Evolutionary conservation across 2,329 filamentous ascomycete species (phyloP), one percentile per base, ranked within the genome.

Genomic region (Cladosporium austrohemisphaericum): DNA sequence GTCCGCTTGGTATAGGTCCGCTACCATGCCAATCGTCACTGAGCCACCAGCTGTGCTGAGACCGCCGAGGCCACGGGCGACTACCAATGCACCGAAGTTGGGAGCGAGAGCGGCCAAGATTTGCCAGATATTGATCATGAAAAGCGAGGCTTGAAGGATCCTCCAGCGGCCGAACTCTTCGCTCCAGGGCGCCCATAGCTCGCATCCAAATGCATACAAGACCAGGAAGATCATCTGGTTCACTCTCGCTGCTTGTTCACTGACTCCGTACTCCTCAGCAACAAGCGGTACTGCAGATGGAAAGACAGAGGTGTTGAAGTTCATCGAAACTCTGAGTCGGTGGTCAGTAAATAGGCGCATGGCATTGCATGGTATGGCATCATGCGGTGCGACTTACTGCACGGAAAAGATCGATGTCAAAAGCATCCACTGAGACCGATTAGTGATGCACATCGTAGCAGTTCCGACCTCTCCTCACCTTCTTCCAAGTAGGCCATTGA

Each of bases 31-130:
- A 32, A 81, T 60, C 52, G 81, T 80, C 1, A 77, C 78, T 53
- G 73, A 76, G 3, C 86, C 86, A 1, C 84, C 76, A 23, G 55
- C 55, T 1, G 64, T 67, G 5, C 61, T 62, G 16, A 91, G 71
- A 4, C 86, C 87, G 59, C 84, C 79, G 43, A 96, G 76, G 65
- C 95, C 95, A 5, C 91, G 81, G 11, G 78, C 76, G 13, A 94
- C 72, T 41, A 95, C 70, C 40, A 92, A 77, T 33, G 80, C 75
- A 1, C 75, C 73, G 1, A 90, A 68, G 2, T 83, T 86, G 35
- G 78, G 80, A 3, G 85, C 83, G 14, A 90, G 64, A 9, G 78
- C 86, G 57, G 81, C 82, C 0, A 88, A 87, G 19, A 92, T 76
- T 16, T 89, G 77, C 41, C 91, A 69, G 2, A 91, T 59, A 0